These are phyloP conservation scores for Acacia concinna DNA, from an alignment of 331 rosid species.

Conservation along the genomic window DNA sequence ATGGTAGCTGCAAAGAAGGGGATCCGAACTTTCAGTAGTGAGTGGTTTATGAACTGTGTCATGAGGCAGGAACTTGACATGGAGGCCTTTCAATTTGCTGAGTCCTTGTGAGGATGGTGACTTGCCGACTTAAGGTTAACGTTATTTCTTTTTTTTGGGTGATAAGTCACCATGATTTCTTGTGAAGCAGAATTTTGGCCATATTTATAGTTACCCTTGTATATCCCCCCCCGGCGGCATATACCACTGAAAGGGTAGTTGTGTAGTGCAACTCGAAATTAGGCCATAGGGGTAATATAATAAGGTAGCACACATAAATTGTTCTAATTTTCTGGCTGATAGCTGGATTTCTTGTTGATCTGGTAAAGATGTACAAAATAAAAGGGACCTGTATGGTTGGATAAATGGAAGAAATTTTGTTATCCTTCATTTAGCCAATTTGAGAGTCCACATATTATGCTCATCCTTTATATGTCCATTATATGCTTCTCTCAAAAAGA, in stretches of 20 bases:
- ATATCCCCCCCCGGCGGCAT: neutral
- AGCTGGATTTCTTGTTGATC: neutral
- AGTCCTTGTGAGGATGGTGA: conserved; percentile 50
- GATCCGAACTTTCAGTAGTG: conserved; percentile 66
- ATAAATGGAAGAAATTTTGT: neutral
- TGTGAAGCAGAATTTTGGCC: neutral
- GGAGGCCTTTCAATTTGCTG: conserved; percentile 78
- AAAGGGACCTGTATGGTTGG: neutral
- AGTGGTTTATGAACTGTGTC: conserved; percentile 88
- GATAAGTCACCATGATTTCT: neutral
- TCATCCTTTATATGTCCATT: no score
- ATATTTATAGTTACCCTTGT: neutral
- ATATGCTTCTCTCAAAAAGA: no score
- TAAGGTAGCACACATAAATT: neutral
- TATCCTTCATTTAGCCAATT: neutral
- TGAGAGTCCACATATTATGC: no score
- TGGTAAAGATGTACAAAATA: neutral
- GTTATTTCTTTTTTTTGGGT: neutral
- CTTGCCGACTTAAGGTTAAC: neutral
- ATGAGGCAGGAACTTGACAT: conserved; percentile 87
- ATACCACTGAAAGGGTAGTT: neutral
- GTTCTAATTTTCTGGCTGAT: neutral
- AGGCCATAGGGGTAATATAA: neutral
- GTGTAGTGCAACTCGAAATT: neutral
- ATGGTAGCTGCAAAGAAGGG: conserved; percentile 67